These are phyloP conservation scores for Alliaria petiolata DNA, from an alignment of 345 rosid species.

Conservation along the genomic window DNA sequence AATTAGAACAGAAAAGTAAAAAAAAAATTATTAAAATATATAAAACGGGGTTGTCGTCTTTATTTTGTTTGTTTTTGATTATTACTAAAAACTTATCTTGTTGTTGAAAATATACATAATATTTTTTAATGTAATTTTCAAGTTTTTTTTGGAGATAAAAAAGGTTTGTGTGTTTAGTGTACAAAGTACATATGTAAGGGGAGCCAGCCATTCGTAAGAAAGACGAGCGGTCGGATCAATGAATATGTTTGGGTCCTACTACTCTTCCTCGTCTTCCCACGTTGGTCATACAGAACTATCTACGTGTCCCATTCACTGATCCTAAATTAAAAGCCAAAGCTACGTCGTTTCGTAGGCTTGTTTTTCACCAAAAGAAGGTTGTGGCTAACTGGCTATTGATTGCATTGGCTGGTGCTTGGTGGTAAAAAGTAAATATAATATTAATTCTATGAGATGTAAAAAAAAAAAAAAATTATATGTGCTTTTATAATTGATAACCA, in stretches of 20 bases:
- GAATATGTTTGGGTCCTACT: slow-evolving; percentile 14
- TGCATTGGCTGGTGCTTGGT: neutral
- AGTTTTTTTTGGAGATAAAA: too few species aligned
- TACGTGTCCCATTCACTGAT: slow-evolving; percentile 12
- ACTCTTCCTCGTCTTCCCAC: neutral
- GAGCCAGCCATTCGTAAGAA: neutral
- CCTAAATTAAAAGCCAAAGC: neutral
- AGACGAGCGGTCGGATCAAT: slow-evolving; percentile 12
- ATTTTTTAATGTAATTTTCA: too few species aligned
- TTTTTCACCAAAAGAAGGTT: neutral
- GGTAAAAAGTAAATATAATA: too few species aligned
- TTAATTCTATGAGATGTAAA: too few species aligned
- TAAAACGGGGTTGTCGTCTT: slow-evolving; percentile 13
- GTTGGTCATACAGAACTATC: slow-evolving; percentile 1
- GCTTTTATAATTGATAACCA: too few species aligned
- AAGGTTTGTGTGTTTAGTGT: slow-evolving; percentile 11
- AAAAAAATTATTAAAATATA: neutral
- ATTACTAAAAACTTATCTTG: neutral
- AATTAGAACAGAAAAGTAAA: neutral
- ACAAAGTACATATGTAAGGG: neutral
- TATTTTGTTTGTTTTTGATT: neutral
- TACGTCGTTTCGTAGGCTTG: slow-evolving; percentile 13
- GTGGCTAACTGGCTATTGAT: neutral
- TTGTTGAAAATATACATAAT: too few species aligned
- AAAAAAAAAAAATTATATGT: too few species aligned